These are phyloP conservation scores for Alopecurus myosuroides DNA, from an alignment of 176 grass and related monocot genomes.

Conservation along the genomic window DNA sequence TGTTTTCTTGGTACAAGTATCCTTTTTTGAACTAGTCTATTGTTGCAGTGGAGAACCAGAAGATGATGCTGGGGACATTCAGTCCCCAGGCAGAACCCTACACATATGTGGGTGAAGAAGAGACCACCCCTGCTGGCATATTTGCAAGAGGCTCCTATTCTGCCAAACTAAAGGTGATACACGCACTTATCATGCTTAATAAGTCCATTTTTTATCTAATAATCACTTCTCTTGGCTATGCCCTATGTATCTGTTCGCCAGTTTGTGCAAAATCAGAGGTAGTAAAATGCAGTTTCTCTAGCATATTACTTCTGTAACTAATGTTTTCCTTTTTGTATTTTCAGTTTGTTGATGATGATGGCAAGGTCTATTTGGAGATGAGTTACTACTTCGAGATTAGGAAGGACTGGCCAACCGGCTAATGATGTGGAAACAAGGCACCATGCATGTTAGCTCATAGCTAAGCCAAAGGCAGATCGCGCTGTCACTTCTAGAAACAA, in stretches of 20 bases:
- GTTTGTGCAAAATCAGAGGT: constrained; percentile 24
- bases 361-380: constrained; percentile 84
- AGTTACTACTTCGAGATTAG: constrained; percentile 89
- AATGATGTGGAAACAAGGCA: constrained; percentile 41
- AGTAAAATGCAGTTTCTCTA: neutral
- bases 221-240: neutral
- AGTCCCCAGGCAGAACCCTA: constrained; percentile 87
- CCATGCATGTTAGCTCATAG: constrained; percentile 40
- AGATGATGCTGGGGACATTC: constrained; percentile 90
- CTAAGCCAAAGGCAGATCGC: constrained; percentile 30
- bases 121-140: constrained; percentile 75
- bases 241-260: neutral
- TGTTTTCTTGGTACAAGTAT: neutral
- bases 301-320: neutral
- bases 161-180: constrained; percentile 63
- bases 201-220: neutral
- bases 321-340: neutral
- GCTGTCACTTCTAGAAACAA: constrained; percentile 34
- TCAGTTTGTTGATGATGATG: constrained; percentile 88
- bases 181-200: neutral
- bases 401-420: constrained; percentile 61
- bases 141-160: constrained; percentile 83
- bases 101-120: constrained; percentile 70
- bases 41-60: constrained; percentile 70
- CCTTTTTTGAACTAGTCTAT: neutral